Conservation (phyloP, 2,329 filamentous ascomycete genomes). For the Hymenoscyphus albidus region DNA sequence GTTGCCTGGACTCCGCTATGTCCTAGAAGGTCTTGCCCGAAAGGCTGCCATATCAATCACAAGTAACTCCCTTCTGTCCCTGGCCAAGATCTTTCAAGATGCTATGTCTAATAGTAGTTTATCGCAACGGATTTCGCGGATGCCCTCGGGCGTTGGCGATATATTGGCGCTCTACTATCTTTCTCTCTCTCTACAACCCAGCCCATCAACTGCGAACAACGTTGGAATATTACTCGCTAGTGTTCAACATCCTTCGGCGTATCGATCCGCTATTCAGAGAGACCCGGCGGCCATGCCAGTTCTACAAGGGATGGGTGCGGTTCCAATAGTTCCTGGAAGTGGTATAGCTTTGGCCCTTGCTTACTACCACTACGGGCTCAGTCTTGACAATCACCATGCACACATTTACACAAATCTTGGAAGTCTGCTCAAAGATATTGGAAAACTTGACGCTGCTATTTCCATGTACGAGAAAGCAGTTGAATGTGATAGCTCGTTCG, state of each 20-base stretch:
- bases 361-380: slow-evolving; percentile 93
- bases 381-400: slow-evolving; percentile 82
- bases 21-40: slow-evolving; percentile 66
- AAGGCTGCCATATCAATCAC: slow-evolving; percentile 86
- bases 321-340: slow-evolving; percentile 68
- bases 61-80: slow-evolving; percentile 88
- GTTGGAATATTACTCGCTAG: slow-evolving; percentile 95
- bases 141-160: slow-evolving; percentile 76
- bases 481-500: slow-evolving; percentile 86
- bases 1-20: slow-evolving; percentile 72
- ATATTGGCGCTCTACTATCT: slow-evolving; percentile 94
- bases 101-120: slow-evolving; percentile 66
- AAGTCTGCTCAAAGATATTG: slow-evolving; percentile 92
- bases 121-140: slow-evolving; percentile 49
- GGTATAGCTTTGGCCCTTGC: slow-evolving; percentile 82
- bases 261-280: slow-evolving; percentile 31
- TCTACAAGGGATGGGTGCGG: slow-evolving; percentile 56
- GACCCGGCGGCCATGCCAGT: slow-evolving; percentile 39
- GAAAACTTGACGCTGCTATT: slow-evolving; percentile 85
- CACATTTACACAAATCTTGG: slow-evolving; percentile 96
- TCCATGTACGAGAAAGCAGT: slow-evolving; percentile 97
- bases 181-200: slow-evolving; percentile 88
- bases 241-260: slow-evolving; percentile 66
- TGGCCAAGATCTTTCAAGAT: slow-evolving; percentile 98
- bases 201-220: slow-evolving; percentile 96